These are phyloP conservation scores for Cercospora janseana DNA, from an alignment of 2,329 filamentous ascomycete genomes.

Conservation along the genomic window DNA sequence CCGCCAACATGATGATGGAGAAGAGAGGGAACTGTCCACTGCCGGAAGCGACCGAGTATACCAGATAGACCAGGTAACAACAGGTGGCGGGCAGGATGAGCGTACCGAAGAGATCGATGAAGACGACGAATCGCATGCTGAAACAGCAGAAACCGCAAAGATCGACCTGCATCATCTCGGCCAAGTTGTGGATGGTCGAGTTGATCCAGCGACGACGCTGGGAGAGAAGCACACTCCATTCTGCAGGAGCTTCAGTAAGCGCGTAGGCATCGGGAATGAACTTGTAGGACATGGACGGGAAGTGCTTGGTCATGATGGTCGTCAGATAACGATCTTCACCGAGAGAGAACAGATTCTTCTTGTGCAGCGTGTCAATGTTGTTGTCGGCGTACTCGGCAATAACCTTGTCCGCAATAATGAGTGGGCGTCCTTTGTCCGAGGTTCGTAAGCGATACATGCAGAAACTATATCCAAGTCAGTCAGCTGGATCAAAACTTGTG, in stretches of 20 bases:
- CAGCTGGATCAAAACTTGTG: not conserved
- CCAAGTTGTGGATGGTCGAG: conserved; percentile 94
- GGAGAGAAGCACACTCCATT: conserved; percentile 91
- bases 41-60: conserved; percentile 71
- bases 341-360: conserved; percentile 87
- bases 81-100: conserved; percentile 88
- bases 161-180: conserved; percentile 85
- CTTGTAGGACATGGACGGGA: conserved; percentile 93
- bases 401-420: conserved; percentile 87
- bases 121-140: conserved; percentile 97
- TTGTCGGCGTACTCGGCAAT: conserved; percentile 87
- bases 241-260: conserved; percentile 88
- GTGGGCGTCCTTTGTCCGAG: conserved; percentile 86
- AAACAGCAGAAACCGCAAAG: conserved; percentile 99
- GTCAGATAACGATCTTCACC: conserved; percentile 97
- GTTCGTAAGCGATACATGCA: conserved; percentile 97
- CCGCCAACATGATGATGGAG: conserved; percentile 84
- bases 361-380: conserved; percentile 89
- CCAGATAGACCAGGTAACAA: conserved; percentile 81
- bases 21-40: conserved; percentile 78
- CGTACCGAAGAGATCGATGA: conserved; percentile 88
- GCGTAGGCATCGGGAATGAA: conserved; percentile 92
- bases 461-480: conserved; percentile 63
- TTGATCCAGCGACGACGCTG: conserved; percentile 99
- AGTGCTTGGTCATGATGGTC: conserved; percentile 97